Base-by-base conservation (phyloP, 176 grass and related monocot species). In the Carex scoparia region DNA sequence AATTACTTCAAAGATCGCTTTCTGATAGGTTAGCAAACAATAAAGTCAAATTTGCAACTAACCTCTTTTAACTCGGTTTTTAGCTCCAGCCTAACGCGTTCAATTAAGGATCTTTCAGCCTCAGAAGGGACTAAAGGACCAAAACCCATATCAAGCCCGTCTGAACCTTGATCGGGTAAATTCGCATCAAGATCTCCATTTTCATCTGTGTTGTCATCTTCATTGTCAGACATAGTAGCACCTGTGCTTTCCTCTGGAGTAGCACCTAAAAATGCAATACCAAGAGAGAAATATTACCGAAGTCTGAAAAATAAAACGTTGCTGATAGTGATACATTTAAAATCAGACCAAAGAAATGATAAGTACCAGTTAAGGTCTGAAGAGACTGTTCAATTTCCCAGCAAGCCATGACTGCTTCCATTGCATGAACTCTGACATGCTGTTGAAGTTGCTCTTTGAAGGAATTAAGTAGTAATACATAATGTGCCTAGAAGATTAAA, bases 391-490 rank as follows among this genome's bases (percentile, higher is more conserved):
- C 97, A 81, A 99, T 93, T 86, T 99, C 97, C 97, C 97, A 99
- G 73, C 97, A 99, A 84, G 91, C 97, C 93, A 99, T 95, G 46
- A 99, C 97, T 11, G 97, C 97, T 90, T 99, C 97, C 97, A 99
- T 99, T 30, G 97, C 97, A 86, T 99, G 97, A 87, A 99, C 97
- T 37, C 97, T 93, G 33, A 99, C 97, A 84, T 99, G 97, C 79
- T 99, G 97, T 80, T 99, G 97, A 23, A 99, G 90, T 75, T 96
- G 93, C 35, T 99, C 97, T 71, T 99, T 95, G 90, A 99, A 99
- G 10, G 93, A 96, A 84, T 93, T 94, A 15, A 99, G 91, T 18
- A 99, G 88, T 51, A 99, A 86, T 3, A 95, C 91, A 59, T 99
- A 99, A 58, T 99, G 97, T 68, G 97, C 91, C 97, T 99, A 85